Percentiles rank a stretch among this genome's conserved stretches.
These are phyloP conservation scores for Rubia balearica DNA, from an alignment of 305 asterid genomes.

Conservation along the genomic window DNA sequence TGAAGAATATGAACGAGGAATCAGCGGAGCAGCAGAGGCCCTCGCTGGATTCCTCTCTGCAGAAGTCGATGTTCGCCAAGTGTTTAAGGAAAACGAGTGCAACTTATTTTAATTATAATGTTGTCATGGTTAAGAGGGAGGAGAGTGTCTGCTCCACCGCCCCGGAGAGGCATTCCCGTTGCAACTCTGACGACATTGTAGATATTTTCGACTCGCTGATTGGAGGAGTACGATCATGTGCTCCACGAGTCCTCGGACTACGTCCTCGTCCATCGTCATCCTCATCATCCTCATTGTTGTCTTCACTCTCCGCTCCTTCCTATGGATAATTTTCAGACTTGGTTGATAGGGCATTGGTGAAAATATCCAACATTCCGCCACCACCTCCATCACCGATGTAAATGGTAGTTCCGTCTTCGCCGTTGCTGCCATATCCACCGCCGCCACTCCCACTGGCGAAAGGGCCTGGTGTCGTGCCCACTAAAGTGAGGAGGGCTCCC, in stretches of 20 bases:
- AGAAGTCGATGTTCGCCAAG: conserved; percentile 22
- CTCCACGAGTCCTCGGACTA: conserved; percentile 79
- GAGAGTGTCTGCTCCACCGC: conserved; percentile 19
- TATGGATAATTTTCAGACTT: conserved; percentile 51
- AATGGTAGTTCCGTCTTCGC: conserved; percentile 21
- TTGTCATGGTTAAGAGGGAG: conserved; percentile 23
- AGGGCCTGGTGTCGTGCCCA: conserved; percentile 40
- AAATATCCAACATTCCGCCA: conserved; percentile 37
- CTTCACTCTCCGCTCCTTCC: conserved; percentile 45
- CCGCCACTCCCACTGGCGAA: conserved; percentile 60
- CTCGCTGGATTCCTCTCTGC: conserved; percentile 16
- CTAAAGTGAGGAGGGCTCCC: conserved; percentile 75
- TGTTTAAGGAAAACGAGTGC: conserved; percentile 37
- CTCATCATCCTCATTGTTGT: conserved; percentile 32
- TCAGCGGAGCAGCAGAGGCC: conserved; percentile 28
- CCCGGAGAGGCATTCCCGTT: conserved; percentile 35
- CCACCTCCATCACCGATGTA: conserved; percentile 23
- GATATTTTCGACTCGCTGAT: conserved; percentile 39
- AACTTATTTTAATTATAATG: not conserved
- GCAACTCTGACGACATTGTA: conserved; percentile 39
- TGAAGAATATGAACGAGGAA: conserved; percentile 47
- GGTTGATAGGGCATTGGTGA: conserved; percentile 53
- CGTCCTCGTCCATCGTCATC: conserved; percentile 61
- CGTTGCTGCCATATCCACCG: conserved; percentile 38
- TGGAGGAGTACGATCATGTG: conserved; percentile 46